These are phyloP conservation scores for Quercus variabilis DNA, from an alignment of 306 rosid genomes.

Conservation along the genomic window DNA sequence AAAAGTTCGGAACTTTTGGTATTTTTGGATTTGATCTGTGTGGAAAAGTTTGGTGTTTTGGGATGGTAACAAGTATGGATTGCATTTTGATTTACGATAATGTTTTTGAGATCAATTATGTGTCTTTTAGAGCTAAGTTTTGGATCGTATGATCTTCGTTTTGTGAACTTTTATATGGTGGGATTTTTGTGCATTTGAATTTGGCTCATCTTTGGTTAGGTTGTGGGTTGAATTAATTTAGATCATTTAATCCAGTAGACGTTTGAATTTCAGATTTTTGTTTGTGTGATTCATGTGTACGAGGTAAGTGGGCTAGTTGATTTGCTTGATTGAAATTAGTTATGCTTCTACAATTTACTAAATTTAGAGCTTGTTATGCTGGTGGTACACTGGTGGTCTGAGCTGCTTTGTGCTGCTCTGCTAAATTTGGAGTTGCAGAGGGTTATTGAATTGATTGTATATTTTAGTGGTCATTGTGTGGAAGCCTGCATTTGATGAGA, in stretches of 20 bases:
- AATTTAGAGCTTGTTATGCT: background rate
- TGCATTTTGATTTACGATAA: background rate
- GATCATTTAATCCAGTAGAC: background rate
- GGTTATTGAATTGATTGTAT: background rate
- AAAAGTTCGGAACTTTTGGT: background rate
- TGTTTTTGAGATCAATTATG: background rate
- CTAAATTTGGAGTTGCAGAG: background rate
- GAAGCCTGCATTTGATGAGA: background rate
- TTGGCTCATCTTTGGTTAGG: background rate
- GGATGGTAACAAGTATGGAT: background rate
- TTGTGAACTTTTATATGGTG: background rate
- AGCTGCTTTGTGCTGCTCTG: background rate
- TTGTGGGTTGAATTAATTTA: background rate
- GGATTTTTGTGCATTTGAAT: background rate
- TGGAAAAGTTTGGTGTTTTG: background rate
- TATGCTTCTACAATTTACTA: background rate
- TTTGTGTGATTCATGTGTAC: background rate
- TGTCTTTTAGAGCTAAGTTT: background rate
- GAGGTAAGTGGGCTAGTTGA: background rate
- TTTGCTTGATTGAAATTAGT: background rate
- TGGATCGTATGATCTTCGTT: background rate
- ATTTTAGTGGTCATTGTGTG: background rate
- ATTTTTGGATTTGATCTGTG: background rate
- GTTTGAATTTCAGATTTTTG: background rate
- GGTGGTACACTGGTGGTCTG: background rate